Percentiles rank a stretch among this genome's conserved stretches.
Conservation (phyloP, 495 filamentous ascomycete species). For the Penicillium cinerascens region DNA sequence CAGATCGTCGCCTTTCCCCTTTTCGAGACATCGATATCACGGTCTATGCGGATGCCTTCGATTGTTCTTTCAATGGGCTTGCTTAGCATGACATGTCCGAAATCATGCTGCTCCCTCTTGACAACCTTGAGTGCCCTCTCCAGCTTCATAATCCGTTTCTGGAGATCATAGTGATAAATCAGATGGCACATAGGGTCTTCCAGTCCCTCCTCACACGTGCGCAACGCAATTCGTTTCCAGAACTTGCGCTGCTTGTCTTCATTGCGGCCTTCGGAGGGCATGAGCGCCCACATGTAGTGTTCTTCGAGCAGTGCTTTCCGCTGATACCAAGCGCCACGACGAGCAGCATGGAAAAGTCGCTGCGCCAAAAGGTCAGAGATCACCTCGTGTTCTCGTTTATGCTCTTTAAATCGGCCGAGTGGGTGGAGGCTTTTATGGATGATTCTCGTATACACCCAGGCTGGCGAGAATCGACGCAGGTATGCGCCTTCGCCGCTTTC, state of each 20-base stretch:
- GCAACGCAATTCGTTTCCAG: conserved; percentile 74
- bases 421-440: conserved; percentile 81
- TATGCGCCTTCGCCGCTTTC: conserved; percentile 86
- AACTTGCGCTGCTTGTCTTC: conserved; percentile 70
- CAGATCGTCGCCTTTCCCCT: conserved; percentile 74
- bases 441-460: conserved; percentile 91
- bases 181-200: conserved; percentile 85
- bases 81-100: conserved; percentile 73
- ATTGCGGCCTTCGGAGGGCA: conserved; percentile 45
- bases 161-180: conserved; percentile 90
- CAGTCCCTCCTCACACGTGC: conserved; percentile 84
- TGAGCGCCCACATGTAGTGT: conserved; percentile 77
- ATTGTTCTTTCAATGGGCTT: conserved; percentile 72
- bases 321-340: conserved; percentile 92
- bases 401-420: conserved; percentile 78
- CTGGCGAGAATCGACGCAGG: conserved; percentile 84
- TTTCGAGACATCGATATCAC: conserved; percentile 33
- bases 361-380: conserved; percentile 75
- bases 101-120: conserved; percentile 87
- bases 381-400: conserved; percentile 72
- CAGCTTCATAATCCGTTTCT: conserved; percentile 87
- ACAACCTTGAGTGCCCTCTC: conserved; percentile 82
- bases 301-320: conserved; percentile 93
- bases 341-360: conserved; percentile 75
- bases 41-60: conserved; percentile 71